Evolutionary conservation across 2,329 filamentous ascomycete species (phyloP), one percentile per base, ranked within the genome.

Genomic region (Lasiodiplodia hormozganensis): DNA sequence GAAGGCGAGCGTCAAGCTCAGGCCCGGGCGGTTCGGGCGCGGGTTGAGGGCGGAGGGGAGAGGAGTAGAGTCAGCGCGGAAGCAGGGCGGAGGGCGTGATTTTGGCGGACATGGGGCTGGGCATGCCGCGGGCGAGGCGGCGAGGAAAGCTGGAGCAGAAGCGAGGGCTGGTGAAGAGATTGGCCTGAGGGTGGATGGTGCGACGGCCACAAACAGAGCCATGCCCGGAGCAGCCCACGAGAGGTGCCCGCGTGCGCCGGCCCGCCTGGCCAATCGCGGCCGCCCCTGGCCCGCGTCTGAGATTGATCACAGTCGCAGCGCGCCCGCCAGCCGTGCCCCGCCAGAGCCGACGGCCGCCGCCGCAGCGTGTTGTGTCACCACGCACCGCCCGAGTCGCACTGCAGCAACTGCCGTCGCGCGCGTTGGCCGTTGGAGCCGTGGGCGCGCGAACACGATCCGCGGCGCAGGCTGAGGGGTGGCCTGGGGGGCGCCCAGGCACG

Each of bases 151-250:
- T 38, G 34, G 54, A 57, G 54, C 34, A 40, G 57, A 64, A 64
- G 60, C 60, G 60, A 64, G 60, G 60, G 60, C 43, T 64, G 60
- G 60, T 64, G 60, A 64, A 64, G 60, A 64, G 60, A 64, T 64
- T 64, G 60, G 47, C 38, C 54, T 51, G 43, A 25, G 25, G 25
- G 60, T 47, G 47, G 58, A 64, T 64, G 60, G 60, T 64, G 60
- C 60, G 60, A 64, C 60, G 60, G 60, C 60, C 60, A 52, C 60
- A 52, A 49, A 34, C 60, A 64, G 60, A 52, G 60, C 60, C 60
- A 51, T 34, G 60, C 28, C 60, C 60, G 57, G 36, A 6, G 57
- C 57, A 60, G 57, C 57, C 57, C 57, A 60, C 57, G 57, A 60
- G 57, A 58, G 23, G 54, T 21, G 57, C 58, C 58, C 58, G 58